A percentile compares a stretch with the other conserved stretches of the same genome.
phyloP scores from a whole-genome alignment of 129 eudicot genomes.

The Logfia minima region DNA sequence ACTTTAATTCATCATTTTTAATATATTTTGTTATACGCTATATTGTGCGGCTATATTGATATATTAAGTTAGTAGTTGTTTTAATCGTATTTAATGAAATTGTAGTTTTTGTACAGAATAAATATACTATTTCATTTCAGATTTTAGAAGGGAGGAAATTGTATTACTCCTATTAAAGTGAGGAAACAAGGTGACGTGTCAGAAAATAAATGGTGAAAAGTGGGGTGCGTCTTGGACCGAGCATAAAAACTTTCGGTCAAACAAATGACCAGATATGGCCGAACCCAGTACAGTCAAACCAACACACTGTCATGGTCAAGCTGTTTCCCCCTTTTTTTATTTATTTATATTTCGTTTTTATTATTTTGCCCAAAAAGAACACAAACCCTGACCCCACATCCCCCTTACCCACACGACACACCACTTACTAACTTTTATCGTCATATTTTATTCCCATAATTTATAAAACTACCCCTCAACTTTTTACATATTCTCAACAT shows the following conservation, averaged over 20 bases:
- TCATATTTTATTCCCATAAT: neutral
- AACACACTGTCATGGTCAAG: constrained; percentile 45
- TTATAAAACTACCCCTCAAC: neutral
- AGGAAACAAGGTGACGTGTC: constrained; percentile 36
- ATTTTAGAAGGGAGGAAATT: neutral
- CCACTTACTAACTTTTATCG: constrained; percentile 24
- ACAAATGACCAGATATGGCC: constrained; percentile 39
- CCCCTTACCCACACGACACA: constrained; percentile 31
- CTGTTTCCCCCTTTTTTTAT: constrained; percentile 22
- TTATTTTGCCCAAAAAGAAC: constrained; percentile 25
- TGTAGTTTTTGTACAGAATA: no score
- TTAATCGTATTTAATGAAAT: no score
- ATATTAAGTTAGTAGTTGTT: no score
- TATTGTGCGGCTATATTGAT: no score
- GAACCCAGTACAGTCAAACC: constrained; percentile 38
- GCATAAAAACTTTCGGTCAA: constrained; percentile 37
- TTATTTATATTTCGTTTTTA: neutral
- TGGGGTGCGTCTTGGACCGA: constrained; percentile 37
- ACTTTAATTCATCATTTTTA: no score
- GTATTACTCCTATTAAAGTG: neutral
- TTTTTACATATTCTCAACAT: neutral
- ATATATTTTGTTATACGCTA: no score
- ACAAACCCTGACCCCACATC: constrained; percentile 25
- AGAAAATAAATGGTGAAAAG: constrained; percentile 21
- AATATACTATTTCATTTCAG: no score